These are phyloP conservation scores for Candida dajiaensis DNA, from an alignment of 805 yeast genomes.

Conservation along the genomic window DNA sequence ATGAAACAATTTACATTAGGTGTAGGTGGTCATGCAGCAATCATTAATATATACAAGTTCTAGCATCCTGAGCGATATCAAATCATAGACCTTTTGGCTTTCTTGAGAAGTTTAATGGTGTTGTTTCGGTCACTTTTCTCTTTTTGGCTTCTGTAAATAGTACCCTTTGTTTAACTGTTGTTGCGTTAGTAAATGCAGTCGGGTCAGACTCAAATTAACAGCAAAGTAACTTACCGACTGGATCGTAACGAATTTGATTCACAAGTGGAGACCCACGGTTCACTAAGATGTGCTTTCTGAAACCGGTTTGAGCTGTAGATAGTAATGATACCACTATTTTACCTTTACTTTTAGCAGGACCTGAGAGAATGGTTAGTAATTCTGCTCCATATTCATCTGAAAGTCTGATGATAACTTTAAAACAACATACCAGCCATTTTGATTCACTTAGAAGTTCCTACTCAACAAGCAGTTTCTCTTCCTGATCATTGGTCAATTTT, in stretches of 20 bases:
- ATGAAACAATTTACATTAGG: background rate
- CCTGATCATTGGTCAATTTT: background rate
- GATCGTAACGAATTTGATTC: slow-evolving; percentile 82
- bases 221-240: slow-evolving; percentile 37
- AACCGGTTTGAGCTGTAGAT: slow-evolving; percentile 90
- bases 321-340: slow-evolving; percentile 79
- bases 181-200: slow-evolving; percentile 15
- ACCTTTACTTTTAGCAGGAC: slow-evolving; percentile 60
- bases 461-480: background rate
- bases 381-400: background rate
- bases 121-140: slow-evolving; percentile 53
- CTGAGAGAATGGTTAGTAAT: background rate
- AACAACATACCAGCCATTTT: background rate
- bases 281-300: slow-evolving; percentile 68
- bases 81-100: slow-evolving; percentile 21
- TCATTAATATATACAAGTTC: background rate
- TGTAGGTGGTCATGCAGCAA: background rate
- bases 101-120: slow-evolving; percentile 44
- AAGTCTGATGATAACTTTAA: background rate
- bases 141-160: slow-evolving; percentile 83
- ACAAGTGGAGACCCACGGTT: slow-evolving; percentile 79
- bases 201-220: background rate
- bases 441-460: background rate
- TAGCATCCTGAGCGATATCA: background rate
- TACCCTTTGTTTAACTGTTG: slow-evolving; percentile 75